phyloP scores from a whole-genome alignment of 2,329 filamentous ascomycete genomes.

The Emmonsiellopsis sp. region DNA sequence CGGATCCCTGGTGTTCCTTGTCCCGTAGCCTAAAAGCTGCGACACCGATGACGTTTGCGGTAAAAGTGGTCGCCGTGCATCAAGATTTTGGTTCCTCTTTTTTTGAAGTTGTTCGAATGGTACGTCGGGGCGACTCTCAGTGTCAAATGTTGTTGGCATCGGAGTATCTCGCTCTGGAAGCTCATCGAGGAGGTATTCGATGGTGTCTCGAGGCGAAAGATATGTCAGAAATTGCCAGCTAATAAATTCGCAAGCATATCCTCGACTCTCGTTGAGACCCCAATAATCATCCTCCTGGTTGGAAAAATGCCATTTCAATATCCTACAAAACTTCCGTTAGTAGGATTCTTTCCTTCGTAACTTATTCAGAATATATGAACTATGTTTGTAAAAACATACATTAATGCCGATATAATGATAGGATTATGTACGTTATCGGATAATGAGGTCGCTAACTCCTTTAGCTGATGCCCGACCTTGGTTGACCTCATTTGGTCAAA shows the following conservation, averaged over 20 bases:
- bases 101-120: neutral
- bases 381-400: conserved; percentile 31
- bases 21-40: conserved; percentile 1
- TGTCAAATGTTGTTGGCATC: neutral
- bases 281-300: conserved; percentile 43
- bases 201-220: conserved; percentile 46
- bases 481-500: conserved; percentile 37
- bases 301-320: conserved; percentile 48
- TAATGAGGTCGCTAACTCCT: conserved; percentile 28
- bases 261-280: conserved; percentile 47
- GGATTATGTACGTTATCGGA: conserved; percentile 35
- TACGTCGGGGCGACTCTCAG: neutral
- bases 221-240: conserved; percentile 53
- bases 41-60: neutral
- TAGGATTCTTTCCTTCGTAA: neutral
- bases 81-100: neutral
- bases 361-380: neutral
- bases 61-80: neutral
- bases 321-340: conserved; percentile 26
- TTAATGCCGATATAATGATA: conserved; percentile 37
- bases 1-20: neutral
- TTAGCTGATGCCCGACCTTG: conserved; percentile 27
- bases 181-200: conserved; percentile 48
- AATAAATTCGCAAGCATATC: conserved; percentile 50
- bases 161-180: conserved; percentile 18